Evolutionary conservation across 768 basidiomycete species (phyloP).

Genomic region (Suillus spraguei): DNA sequence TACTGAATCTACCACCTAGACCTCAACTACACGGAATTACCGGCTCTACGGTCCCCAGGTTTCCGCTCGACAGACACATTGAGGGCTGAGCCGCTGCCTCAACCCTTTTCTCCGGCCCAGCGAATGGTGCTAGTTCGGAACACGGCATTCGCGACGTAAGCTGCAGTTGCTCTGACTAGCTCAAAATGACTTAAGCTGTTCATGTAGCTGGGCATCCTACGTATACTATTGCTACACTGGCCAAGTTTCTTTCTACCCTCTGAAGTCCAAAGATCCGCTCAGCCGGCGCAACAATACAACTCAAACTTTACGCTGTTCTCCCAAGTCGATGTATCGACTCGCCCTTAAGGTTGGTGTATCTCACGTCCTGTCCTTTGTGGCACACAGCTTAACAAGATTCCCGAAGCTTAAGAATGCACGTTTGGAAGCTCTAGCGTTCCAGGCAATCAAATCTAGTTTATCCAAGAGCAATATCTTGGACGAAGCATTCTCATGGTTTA

Average conservation of each 20-base stretch:
- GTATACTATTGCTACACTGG: slow-evolving; percentile 35
- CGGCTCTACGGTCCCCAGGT: not conserved
- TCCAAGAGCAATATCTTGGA: slow-evolving; percentile 29
- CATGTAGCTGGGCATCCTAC: slow-evolving; percentile 27
- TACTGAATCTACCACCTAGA: not conserved
- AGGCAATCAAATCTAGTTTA: slow-evolving; percentile 26
- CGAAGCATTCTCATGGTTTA: slow-evolving; percentile 34
- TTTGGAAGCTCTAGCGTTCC: slow-evolving; percentile 16
- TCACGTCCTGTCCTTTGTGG: not conserved
- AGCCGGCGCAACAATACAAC: not conserved
- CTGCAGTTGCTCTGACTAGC: not conserved
- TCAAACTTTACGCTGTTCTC: slow-evolving; percentile 28
- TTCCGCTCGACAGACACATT: not conserved
- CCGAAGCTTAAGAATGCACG: not conserved
- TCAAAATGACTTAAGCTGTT: not conserved
- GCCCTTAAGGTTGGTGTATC: not conserved
- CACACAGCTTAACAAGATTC: not conserved
- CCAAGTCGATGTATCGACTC: slow-evolving; percentile 39
- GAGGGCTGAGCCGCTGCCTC: slow-evolving; percentile 17
- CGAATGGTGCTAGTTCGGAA: slow-evolving; percentile 32
- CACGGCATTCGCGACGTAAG: slow-evolving; percentile 31
- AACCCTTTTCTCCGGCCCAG: slow-evolving; percentile 23
- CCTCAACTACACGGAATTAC: too few relatives aligned
- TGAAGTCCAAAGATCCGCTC: slow-evolving; percentile 22
- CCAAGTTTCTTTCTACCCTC: slow-evolving; percentile 25